Evolutionary conservation across 2,329 filamentous ascomycete genomes (phyloP).

Genomic region (Beauveria rudraprayagi): DNA sequence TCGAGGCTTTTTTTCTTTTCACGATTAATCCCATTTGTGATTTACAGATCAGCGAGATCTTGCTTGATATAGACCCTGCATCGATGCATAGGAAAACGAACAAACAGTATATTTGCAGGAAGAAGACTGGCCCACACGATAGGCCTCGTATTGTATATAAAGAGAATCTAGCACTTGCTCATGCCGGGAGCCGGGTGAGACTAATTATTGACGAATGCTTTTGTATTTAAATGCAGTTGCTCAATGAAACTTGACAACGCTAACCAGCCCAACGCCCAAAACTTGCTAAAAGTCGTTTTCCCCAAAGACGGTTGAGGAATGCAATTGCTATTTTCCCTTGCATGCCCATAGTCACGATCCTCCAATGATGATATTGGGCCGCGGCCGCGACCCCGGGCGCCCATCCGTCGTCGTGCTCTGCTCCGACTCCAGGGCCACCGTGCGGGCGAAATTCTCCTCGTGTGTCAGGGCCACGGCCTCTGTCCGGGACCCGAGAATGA

Average conservation of each 20-base stretch:
- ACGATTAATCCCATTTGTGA: neutral
- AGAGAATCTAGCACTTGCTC: neutral
- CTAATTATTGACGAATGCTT: neutral
- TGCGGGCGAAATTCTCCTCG: slow-evolving; percentile 1
- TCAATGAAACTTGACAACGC: no score
- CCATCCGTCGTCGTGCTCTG: neutral
- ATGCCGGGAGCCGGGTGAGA: neutral
- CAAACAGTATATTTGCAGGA: neutral
- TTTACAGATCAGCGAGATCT: neutral
- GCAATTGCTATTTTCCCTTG: no score
- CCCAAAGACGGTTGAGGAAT: no score
- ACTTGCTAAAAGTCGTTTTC: no score
- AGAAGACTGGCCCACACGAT: neutral
- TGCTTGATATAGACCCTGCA: neutral
- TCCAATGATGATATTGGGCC: neutral
- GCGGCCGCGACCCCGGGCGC: neutral
- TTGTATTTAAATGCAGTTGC: no score
- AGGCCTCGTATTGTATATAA: slow-evolving; percentile 1
- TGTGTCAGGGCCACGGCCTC: neutral
- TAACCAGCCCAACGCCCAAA: no score
- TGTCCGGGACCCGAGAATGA: slow-evolving; percentile 6
- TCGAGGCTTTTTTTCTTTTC: neutral
- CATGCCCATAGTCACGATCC: neutral
- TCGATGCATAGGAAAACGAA: neutral
- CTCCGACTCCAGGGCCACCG: neutral